Base-by-base conservation (phyloP, 345 rosid species). In the Camelina neglecta region DNA sequence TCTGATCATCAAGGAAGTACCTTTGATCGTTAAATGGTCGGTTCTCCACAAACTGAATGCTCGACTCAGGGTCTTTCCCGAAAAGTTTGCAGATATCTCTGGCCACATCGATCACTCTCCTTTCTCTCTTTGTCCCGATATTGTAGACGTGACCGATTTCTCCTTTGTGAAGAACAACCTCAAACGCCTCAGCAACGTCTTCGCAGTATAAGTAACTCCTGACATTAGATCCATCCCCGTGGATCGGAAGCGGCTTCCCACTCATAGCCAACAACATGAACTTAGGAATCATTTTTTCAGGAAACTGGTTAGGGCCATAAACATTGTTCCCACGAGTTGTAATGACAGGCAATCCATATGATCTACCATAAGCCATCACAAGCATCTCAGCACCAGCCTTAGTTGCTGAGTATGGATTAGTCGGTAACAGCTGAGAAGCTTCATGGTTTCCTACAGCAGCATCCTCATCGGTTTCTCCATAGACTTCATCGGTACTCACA, bases 331-430 rank as follows among this genome's bases (percentile, higher is more conserved):
- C 92, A 39, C 92, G 81, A 11, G 87, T 86, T 1, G 92, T 86
- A 33, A 88, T 88, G 45, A 78, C 82, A 0, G 89, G 88, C 6
- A 88, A 80, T 7, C 89, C 87, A 73, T 86, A 86, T 4, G 92
- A 84, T 70, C 88, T 72, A 50, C 81, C 85, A 55, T 87, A 87
- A 71, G 89, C 92, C 92, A 87, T 85, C 29, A 85, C 92, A 15
- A 87, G 65, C 92, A 87, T 87, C 74, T 87, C 91, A 47, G 91
- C 89, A 44, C 89, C 89, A 1, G 91, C 89, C 67, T 87, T 88
- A 7, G 90, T 88, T 0, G 92, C 92, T 7, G 92, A 88, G 70
- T 86, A 88, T 4, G 92, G 92, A 51, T 86, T 88, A 7, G 92
- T 86, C 0, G 92, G 92, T 12, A 88, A 78, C 1, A 88, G 75